Evolutionary conservation across 139 green algal species (phyloP), one percentile per base, ranked within the genome.

Genomic region (Coelastrella sp.): DNA sequence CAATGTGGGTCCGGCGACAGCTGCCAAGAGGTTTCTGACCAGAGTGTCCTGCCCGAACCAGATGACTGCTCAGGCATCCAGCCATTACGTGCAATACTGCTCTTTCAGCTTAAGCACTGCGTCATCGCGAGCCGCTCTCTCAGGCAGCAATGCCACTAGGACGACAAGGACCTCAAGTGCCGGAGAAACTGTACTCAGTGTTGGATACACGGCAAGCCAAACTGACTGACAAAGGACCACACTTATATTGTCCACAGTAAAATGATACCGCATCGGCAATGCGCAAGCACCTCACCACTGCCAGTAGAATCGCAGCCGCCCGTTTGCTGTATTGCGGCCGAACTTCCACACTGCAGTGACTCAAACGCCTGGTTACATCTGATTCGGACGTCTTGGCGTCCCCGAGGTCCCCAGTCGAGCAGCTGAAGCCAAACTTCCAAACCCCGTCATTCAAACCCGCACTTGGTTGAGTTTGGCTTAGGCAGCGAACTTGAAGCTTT

Each of bases 231-330:
- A 47, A 47, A 47, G 32, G 32, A 47, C 32, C 32, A 47, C 32
- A 47, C 32, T 47, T 47, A 47, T 47, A 47, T 47, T 47, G 32
- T 47, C 32, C 32, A 47, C 32, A 47, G 32, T 47, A 47, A 47
- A 47, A 47, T 47, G 32, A 47, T 47, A 47, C 32, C 32, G 32
- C 32, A 47, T 76, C 16, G 68, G 4, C 16, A 76, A 22, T 76
- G 17, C 17, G 68, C 68, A 8, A 8, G 17, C 68, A n/a, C 68
- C 14, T 76, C 68, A 76, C 68, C 68, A 76, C 68, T 76, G 68
- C 68, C 68, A 76, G 17, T 76, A 76, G 68, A 76, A 76, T 76
- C 68, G 68, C 68, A 22, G 68, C 68, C 68, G 68, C 68, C 68
- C 68, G 17, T 10, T 76, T 76, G 68, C 68, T 76, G 68, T 22